Evolutionary conservation across 2,329 filamentous ascomycete genomes (phyloP).

Genomic region (Monilinia aucupariae): DNA sequence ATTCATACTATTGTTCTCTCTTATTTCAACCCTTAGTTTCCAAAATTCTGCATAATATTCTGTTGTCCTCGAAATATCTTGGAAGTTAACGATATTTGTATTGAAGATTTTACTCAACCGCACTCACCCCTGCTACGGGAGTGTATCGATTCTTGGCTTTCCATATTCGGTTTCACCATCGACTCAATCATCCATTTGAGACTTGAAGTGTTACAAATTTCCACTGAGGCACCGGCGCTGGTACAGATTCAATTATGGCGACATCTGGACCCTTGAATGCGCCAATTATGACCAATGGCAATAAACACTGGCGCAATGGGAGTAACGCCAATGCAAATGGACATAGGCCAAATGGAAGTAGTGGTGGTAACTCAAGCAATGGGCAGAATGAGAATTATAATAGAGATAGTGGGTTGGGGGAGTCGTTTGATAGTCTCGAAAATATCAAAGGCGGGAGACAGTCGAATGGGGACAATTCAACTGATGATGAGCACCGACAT

Average conservation of each 20-base stretch:
- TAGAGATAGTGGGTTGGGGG: constrained; percentile 3
- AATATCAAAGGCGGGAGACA: background rate
- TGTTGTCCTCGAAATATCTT: background rate
- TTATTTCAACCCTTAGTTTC: background rate
- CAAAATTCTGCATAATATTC: background rate
- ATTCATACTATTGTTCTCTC: constrained; percentile 1
- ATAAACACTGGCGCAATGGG: constrained; percentile 2
- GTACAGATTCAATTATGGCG: constrained; percentile 9
- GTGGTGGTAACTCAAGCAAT: background rate
- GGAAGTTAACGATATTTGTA: background rate
- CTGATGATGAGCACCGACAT: background rate
- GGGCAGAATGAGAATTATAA: background rate
- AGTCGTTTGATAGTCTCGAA: background rate
- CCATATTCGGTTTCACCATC: background rate
- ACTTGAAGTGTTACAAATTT: background rate
- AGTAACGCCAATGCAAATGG: background rate
- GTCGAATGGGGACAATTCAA: background rate
- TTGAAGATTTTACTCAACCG: background rate
- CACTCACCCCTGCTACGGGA: background rate
- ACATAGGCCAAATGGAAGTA: background rate
- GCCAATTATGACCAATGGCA: background rate
- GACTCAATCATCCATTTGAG: background rate
- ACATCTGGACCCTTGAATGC: background rate
- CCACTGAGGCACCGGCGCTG: constrained; percentile 3
- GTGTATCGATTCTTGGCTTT: background rate